These are phyloP conservation scores for Sequoiadendron giganteum DNA, from an alignment of 75 land plant genomes.

Conservation along the genomic window DNA sequence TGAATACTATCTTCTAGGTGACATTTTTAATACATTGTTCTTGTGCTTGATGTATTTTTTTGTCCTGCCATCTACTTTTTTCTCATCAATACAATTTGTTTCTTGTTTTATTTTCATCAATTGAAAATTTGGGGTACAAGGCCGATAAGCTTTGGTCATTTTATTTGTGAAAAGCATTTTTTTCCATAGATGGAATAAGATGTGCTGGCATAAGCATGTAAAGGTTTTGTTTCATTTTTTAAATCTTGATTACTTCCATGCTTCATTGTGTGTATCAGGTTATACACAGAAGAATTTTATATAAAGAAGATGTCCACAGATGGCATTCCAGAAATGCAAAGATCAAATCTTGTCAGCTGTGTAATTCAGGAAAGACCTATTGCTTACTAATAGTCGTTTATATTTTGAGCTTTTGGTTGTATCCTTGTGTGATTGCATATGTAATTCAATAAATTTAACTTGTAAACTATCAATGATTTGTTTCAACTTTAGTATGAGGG, in stretches of 20 bases:
- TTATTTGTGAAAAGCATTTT: background rate
- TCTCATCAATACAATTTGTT: background rate
- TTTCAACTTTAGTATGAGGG: background rate
- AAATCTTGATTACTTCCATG: background rate
- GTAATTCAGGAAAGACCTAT: slow-evolving; percentile 63
- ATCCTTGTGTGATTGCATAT: background rate
- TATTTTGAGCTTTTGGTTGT: background rate
- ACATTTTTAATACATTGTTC: background rate
- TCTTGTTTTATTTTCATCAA: background rate
- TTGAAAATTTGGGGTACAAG: background rate
- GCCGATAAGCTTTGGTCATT: background rate
- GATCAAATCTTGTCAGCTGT: slow-evolving; percentile 82
- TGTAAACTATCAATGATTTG: background rate
- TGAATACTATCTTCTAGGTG: background rate
- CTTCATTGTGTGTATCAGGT: slow-evolving; percentile 32
- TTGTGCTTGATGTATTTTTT: background rate
- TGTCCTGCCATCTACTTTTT: background rate
- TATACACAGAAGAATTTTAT: slow-evolving; percentile 87
- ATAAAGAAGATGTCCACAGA: slow-evolving; percentile 70
- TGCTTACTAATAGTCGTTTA: background rate
- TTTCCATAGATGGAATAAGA: background rate
- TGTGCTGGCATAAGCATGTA: background rate
- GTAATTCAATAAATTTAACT: background rate
- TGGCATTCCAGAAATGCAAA: slow-evolving; percentile 93
- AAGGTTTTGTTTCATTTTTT: background rate